phyloP scores from a whole-genome alignment of 495 filamentous ascomycete species.

The Penicillium subrubescens region DNA sequence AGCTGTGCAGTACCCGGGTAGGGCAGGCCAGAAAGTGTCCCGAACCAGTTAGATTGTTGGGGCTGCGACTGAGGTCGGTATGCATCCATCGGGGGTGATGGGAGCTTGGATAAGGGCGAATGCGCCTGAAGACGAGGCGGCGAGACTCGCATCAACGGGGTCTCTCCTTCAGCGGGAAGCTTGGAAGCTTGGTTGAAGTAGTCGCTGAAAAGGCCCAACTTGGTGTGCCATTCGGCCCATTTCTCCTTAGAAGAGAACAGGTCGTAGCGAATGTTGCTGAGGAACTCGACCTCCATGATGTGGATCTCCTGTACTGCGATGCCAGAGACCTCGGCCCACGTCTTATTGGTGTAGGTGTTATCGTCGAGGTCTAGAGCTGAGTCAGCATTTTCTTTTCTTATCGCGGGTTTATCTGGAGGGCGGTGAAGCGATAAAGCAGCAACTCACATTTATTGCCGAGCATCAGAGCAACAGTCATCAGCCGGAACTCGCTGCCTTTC shows the following conservation, averaged over 20 bases:
- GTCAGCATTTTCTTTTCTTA: slow-evolving; percentile 27
- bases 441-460: slow-evolving; percentile 93
- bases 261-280: slow-evolving; percentile 97
- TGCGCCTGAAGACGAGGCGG: slow-evolving; percentile 35
- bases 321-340: slow-evolving; percentile 97
- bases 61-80: slow-evolving; percentile 32
- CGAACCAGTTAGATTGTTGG: slow-evolving; percentile 27
- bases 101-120: slow-evolving; percentile 49
- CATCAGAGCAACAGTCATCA: slow-evolving; percentile 97
- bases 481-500: slow-evolving; percentile 90
- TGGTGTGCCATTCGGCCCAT: slow-evolving; percentile 85
- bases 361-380: slow-evolving; percentile 77
- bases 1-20: slow-evolving; percentile 31
- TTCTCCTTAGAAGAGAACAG: slow-evolving; percentile 78
- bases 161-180: slow-evolving; percentile 32
- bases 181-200: slow-evolving; percentile 72
- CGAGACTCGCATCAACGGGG: slow-evolving; percentile 36
- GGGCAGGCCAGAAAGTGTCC: slow-evolving; percentile 28
- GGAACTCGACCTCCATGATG: slow-evolving; percentile 98
- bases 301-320: slow-evolving; percentile 96
- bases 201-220: slow-evolving; percentile 73
- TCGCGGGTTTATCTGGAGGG: slow-evolving; percentile 7
- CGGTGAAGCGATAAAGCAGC: slow-evolving; percentile 28
- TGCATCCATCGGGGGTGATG: slow-evolving; percentile 52
- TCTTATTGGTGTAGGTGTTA: slow-evolving; percentile 99